These are phyloP conservation scores for Solanum chacoense DNA, from an alignment of 305 asterid species.

Conservation along the genomic window DNA sequence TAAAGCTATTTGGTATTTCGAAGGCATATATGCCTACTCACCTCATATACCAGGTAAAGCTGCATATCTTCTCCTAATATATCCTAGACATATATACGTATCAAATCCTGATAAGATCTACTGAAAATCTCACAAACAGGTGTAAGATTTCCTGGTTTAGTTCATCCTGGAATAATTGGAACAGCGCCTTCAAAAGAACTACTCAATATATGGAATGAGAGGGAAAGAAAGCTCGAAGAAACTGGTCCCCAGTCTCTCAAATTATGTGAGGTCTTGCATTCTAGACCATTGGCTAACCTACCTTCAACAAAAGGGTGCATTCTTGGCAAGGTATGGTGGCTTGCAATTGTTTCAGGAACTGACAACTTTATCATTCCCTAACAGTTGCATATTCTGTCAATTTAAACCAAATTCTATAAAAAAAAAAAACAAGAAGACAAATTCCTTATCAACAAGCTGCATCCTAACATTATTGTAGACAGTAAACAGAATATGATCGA, in stretches of 20 bases:
- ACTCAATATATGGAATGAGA: slow-evolving; percentile 71
- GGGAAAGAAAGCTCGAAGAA: slow-evolving; percentile 65
- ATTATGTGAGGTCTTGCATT: slow-evolving; percentile 82
- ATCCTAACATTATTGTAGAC: not conserved
- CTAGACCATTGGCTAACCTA: slow-evolving; percentile 77
- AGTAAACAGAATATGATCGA: not conserved
- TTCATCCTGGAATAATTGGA: slow-evolving; percentile 89
- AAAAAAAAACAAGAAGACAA: not conserved
- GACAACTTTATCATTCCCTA: not conserved
- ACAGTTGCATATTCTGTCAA: not conserved
- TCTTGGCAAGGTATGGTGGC: slow-evolving; percentile 68
- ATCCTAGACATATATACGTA: not conserved
- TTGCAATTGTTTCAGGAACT: not conserved
- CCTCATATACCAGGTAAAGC: slow-evolving; percentile 84
- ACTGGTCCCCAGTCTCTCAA: slow-evolving; percentile 50
- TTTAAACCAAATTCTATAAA: not conserved
- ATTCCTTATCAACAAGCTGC: not conserved
- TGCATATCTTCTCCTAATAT: not conserved
- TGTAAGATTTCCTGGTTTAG: slow-evolving; percentile 82
- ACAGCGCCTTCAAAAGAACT: slow-evolving; percentile 90
- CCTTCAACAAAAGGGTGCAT: slow-evolving; percentile 71
- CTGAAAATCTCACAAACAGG: slow-evolving; percentile 24
- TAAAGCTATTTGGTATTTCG: slow-evolving; percentile 89
- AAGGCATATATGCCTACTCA: slow-evolving; percentile 90
- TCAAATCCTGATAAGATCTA: not conserved